phyloP scores from a whole-genome alignment of 768 basidiomycete genomes.

The Chlorophyllum brunneum region DNA sequence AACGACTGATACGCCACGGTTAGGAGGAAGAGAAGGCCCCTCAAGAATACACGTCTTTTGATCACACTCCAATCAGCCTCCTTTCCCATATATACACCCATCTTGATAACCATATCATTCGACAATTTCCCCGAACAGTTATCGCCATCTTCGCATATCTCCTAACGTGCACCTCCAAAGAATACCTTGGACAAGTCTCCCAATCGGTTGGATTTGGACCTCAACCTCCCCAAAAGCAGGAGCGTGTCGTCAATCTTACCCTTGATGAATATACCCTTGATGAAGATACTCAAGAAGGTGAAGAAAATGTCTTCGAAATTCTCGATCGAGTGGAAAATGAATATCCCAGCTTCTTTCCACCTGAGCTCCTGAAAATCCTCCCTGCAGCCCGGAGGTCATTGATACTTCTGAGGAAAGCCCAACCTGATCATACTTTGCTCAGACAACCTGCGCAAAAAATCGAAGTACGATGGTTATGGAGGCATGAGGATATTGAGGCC shows the following conservation, averaged over 20 bases:
- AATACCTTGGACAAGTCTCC: constrained; percentile 58
- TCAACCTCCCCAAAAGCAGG: constrained; percentile 22
- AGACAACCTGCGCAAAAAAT: constrained; percentile 20
- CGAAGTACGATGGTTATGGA: constrained; percentile 63
- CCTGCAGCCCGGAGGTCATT: constrained; percentile 69
- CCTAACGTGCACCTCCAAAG: constrained; percentile 57
- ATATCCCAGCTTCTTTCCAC: constrained; percentile 65
- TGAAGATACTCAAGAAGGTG: constrained; percentile 35
- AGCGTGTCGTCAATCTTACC: constrained; percentile 21
- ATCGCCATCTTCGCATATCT: constrained; percentile 62
- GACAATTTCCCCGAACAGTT: constrained; percentile 43
- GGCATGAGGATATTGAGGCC: constrained; percentile 43
- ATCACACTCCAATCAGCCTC: constrained; percentile 43
- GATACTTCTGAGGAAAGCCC: constrained; percentile 56
- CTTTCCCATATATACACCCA: constrained; percentile 60
- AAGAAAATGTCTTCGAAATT: constrained; percentile 35
- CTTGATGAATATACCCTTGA: constrained; percentile 30
- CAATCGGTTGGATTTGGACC: constrained; percentile 53
- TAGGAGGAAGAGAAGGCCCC: constrained; percentile 33
- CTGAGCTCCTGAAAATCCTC: constrained; percentile 45
- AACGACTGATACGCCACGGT: neutral
- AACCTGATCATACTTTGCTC: constrained; percentile 62
- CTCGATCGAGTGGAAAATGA: constrained; percentile 32
- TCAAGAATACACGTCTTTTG: constrained; percentile 37
- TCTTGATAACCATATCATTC: constrained; percentile 50